These are phyloP conservation scores for Pholiota adiposa DNA, from an alignment of 1,284 basidiomycete genomes.

Conservation along the genomic window DNA sequence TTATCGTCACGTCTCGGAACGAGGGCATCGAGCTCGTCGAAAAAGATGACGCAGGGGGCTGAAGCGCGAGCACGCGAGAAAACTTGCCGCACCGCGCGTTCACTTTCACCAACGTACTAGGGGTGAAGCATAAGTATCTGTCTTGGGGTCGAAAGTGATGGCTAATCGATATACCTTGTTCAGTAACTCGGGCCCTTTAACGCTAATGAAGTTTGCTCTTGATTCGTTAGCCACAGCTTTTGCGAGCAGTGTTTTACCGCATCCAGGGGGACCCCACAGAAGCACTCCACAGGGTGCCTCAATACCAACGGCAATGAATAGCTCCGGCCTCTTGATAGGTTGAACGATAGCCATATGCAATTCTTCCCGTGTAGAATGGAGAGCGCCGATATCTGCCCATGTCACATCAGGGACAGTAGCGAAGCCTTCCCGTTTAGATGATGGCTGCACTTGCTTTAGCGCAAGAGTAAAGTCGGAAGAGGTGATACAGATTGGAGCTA, in stretches of 20 bases:
- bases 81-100: constrained; percentile 92
- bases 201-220: constrained; percentile 94
- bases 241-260: constrained; percentile 94
- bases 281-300: constrained; percentile 89
- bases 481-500: constrained; percentile 81
- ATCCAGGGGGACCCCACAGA: constrained; percentile 98
- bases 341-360: constrained; percentile 98
- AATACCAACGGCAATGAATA: constrained; percentile 89
- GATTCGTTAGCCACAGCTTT: constrained; percentile 98
- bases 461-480: constrained; percentile 81
- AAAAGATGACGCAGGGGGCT: constrained; percentile 91
- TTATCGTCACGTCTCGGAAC: constrained; percentile 94
- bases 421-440: constrained; percentile 97
- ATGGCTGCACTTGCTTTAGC: constrained; percentile 89
- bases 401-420: constrained; percentile 95
- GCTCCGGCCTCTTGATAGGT: constrained; percentile 88
- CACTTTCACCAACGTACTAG: constrained; percentile 97
- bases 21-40: constrained; percentile 96
- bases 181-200: constrained; percentile 95
- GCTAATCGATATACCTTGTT: constrained; percentile 75
- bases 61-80: constrained; percentile 89
- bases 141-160: background rate
- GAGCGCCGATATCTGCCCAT: constrained; percentile 95
- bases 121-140: background rate
- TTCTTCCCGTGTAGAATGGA: constrained; percentile 86